Percentiles rank a stretch among this genome's conserved stretches.
Evolutionary conservation across 768 basidiomycete genomes (phyloP).

Genomic region (Suillus subluteus): DNA sequence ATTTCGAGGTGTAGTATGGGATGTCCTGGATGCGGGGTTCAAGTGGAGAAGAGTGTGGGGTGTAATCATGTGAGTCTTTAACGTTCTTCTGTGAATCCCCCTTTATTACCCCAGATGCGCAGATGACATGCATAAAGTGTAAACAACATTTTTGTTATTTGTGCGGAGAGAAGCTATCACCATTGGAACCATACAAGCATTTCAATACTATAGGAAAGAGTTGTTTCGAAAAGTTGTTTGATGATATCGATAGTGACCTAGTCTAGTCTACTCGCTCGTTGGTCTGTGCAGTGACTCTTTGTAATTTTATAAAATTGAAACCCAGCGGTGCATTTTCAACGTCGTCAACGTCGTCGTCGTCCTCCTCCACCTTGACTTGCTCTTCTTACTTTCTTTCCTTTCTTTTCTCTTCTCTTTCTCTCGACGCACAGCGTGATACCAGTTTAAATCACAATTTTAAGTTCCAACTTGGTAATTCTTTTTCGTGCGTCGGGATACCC

Average conservation of each 20-base stretch:
- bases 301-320: conserved; percentile 8
- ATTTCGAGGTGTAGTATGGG: conserved; percentile 66
- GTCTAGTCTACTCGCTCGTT: not conserved
- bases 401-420: not conserved
- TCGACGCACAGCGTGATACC: conserved; percentile 4
- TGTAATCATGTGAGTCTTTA: conserved; percentile 81
- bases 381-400: not conserved
- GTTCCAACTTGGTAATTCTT: conserved; percentile 13
- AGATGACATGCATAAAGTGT: conserved; percentile 86
- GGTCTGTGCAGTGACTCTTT: conserved; percentile 2
- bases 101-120: conserved; percentile 13
- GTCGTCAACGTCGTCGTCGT: conserved; percentile 3
- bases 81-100: conserved; percentile 2
- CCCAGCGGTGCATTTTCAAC: conserved; percentile 10
- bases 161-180: conserved; percentile 60
- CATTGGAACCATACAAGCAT: conserved; percentile 64
- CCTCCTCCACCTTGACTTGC: not conserved
- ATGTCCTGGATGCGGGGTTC: conserved; percentile 74
- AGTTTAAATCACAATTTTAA: conserved; percentile 7
- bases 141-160: conserved; percentile 81
- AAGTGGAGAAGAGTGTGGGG: conserved; percentile 76
- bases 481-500: conserved; percentile 12
- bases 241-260: conserved; percentile 27
- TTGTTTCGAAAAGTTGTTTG: conserved; percentile 74
- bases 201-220: conserved; percentile 55